Conservation (phyloP, 2,329 filamentous ascomycete genomes). For the Teratosphaeriaceae sp. region DNA sequence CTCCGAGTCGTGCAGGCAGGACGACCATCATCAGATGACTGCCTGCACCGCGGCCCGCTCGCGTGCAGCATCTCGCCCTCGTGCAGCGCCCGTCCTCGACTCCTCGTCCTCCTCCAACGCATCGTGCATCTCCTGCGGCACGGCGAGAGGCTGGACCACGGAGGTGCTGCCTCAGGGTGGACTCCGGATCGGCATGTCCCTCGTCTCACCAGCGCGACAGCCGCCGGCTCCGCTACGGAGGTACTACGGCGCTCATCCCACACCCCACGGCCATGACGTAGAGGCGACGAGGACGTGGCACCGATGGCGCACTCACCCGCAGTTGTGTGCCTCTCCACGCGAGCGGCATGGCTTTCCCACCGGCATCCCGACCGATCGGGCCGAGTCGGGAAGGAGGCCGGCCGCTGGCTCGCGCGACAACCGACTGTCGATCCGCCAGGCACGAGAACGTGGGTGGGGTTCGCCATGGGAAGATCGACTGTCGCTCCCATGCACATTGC, state of each 20-base stretch:
- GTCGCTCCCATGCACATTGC: no score
- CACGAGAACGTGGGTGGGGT: no score
- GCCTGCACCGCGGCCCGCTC: slow-evolving; percentile 1
- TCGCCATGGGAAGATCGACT: no score
- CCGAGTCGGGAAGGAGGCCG: background rate
- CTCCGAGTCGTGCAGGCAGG: no score
- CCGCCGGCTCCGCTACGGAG: background rate
- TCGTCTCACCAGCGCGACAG: background rate
- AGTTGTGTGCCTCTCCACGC: background rate
- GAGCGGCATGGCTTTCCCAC: background rate
- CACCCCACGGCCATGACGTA: background rate
- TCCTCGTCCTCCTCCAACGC: slow-evolving; percentile 1
- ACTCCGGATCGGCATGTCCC: background rate
- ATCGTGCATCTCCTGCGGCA: slow-evolving; percentile 3
- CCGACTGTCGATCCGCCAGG: no score
- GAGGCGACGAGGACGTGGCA: background rate
- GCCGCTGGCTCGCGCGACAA: background rate
- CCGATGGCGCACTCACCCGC: background rate
- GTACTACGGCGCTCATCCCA: no score
- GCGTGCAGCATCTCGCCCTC: background rate
- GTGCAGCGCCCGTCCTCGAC: no score
- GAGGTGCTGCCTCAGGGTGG: slow-evolving; percentile 1
- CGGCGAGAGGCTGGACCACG: background rate
- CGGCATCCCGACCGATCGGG: background rate
- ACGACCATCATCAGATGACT: no score